Conservation (phyloP, 176 grass and related monocot genomes). For the Otatea glauca region DNA sequence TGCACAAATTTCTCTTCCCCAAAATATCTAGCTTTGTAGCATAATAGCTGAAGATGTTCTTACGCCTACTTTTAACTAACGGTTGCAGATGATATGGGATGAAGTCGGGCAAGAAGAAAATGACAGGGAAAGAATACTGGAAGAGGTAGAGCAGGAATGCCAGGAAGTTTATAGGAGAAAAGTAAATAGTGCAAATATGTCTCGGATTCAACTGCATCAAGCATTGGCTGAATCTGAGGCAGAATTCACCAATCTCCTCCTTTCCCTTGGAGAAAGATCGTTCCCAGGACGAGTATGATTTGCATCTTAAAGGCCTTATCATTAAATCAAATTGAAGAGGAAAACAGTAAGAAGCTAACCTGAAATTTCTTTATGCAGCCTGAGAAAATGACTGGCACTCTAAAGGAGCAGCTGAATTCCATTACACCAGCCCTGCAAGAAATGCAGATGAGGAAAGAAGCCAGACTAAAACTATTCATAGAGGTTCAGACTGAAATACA, state of each 20-base stretch:
- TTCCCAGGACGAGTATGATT: slow-evolving; percentile 73
- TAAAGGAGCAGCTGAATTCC: slow-evolving; percentile 93
- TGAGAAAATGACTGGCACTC: slow-evolving; percentile 77
- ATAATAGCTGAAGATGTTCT: not conserved
- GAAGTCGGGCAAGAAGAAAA: slow-evolving; percentile 81
- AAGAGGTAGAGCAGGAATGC: slow-evolving; percentile 83
- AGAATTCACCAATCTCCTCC: slow-evolving; percentile 90
- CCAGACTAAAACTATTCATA: slow-evolving; percentile 76
- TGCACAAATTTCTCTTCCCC: slow-evolving; percentile 34
- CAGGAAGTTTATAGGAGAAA: slow-evolving; percentile 89
- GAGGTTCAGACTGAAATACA: slow-evolving; percentile 84
- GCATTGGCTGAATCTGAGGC: slow-evolving; percentile 92
- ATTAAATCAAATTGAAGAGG: slow-evolving; percentile 11
- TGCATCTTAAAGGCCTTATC: not conserved
- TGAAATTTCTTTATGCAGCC: slow-evolving; percentile 63
- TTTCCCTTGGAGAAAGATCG: slow-evolving; percentile 96
- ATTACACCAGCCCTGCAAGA: slow-evolving; percentile 94
- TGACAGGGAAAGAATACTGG: slow-evolving; percentile 75
- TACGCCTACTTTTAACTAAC: slow-evolving; percentile 10
- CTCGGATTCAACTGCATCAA: slow-evolving; percentile 83
- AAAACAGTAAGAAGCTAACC: slow-evolving; percentile 42
- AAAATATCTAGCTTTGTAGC: slow-evolving; percentile 10
- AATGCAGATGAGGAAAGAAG: slow-evolving; percentile 90
- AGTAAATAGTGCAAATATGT: slow-evolving; percentile 86
- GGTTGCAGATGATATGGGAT: slow-evolving; percentile 90